phyloP scores from a whole-genome alignment of 176 grass and related monocot genomes.

The Cenchrus americanus region DNA sequence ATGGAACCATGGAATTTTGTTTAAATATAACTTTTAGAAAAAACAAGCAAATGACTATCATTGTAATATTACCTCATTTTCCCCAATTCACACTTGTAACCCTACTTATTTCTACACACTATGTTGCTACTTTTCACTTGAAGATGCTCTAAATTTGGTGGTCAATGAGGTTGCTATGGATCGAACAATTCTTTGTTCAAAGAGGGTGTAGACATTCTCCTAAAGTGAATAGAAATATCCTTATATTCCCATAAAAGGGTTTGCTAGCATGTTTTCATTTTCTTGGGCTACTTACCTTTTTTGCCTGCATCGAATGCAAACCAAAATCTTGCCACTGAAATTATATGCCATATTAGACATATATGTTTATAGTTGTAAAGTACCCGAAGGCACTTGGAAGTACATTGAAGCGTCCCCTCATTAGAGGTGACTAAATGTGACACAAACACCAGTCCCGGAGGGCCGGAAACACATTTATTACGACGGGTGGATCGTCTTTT shows the following conservation, averaged over 20 bases:
- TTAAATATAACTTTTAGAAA: no score
- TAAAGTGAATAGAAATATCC: neutral
- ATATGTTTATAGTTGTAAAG: no score
- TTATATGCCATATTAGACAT: neutral
- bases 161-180: neutral
- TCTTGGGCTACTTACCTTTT: neutral
- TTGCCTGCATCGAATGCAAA: neutral
- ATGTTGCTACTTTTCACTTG: neutral
- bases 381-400: no score
- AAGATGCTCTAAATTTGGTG: neutral
- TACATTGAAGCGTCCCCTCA: no score
- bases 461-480: no score
- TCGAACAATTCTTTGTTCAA: neutral
- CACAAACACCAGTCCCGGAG: no score
- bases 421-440: no score
- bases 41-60: no score
- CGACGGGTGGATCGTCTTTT: no score
- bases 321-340: neutral
- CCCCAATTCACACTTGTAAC: no score
- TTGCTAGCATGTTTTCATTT: neutral
- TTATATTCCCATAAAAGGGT: neutral
- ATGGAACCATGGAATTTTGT: no score
- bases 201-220: neutral
- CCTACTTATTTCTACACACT: neutral
- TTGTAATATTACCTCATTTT: no score